These are phyloP conservation scores for Globisporangium spinosum DNA, from an alignment of 352 stramenopile genomes.

Conservation along the genomic window DNA sequence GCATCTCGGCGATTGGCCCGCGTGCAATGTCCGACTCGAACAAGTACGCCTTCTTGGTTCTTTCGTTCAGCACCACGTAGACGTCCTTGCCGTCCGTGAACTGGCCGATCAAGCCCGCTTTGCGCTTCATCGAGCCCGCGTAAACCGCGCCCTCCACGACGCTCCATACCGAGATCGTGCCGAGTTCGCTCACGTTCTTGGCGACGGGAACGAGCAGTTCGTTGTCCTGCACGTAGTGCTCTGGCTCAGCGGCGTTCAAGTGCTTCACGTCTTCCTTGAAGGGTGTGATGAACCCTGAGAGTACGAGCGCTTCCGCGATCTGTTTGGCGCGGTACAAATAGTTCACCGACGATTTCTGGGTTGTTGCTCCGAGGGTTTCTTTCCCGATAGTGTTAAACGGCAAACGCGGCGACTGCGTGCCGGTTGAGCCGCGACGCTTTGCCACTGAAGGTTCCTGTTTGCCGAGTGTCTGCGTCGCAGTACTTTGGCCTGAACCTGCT, in stretches of 20 bases:
- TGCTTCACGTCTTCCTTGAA: constrained; percentile 6
- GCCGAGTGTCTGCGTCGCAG: too few species aligned
- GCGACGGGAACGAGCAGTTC: constrained; percentile 6
- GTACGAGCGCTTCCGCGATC: constrained; percentile 13
- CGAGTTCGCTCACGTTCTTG: neutral
- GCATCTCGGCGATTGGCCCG: neutral
- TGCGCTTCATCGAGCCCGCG: constrained; percentile 9
- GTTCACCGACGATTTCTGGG: too few species aligned
- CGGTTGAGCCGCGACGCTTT: too few species aligned
- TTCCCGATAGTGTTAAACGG: neutral
- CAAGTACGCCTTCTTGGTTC: constrained; percentile 3
- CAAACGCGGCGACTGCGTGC: neutral
- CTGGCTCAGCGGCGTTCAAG: neutral
- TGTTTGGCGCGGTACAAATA: neutral
- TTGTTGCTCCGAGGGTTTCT: neutral
- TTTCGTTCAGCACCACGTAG: constrained; percentile 12
- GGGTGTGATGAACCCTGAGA: constrained; percentile 10
- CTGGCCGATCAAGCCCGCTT: constrained; percentile 1
- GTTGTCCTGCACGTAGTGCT: constrained; percentile 4
- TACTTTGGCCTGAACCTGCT: neutral
- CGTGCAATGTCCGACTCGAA: constrained; percentile 11
- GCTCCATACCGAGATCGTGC: constrained; percentile 6
- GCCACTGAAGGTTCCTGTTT: too few species aligned
- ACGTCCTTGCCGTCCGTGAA: constrained; percentile 8
- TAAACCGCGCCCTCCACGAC: constrained; percentile 8